phyloP scores from a whole-genome alignment of 1,284 basidiomycete species.

The Microbotryomycetes sp. region DNA sequence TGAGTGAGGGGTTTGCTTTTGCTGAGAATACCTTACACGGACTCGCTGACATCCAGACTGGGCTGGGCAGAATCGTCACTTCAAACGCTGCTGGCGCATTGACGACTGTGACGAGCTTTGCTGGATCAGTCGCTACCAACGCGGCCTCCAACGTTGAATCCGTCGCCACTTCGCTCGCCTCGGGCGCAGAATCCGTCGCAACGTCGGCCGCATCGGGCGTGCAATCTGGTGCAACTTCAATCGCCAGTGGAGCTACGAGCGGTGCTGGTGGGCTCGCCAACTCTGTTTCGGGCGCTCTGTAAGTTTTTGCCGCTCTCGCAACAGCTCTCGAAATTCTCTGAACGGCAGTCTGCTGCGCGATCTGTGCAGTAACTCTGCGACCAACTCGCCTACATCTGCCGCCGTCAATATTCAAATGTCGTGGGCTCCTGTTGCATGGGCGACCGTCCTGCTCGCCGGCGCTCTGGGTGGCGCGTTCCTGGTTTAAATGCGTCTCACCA shows the following conservation, averaged over 20 bases:
- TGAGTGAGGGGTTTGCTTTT: neutral
- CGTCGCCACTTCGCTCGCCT: neutral
- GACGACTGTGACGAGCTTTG: neutral
- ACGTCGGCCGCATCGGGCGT: neutral
- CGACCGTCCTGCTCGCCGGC: neutral
- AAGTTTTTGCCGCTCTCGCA: neutral
- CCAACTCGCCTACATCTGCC: neutral
- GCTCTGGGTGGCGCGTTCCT: conserved; percentile 10
- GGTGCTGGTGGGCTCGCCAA: neutral
- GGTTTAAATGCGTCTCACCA: conserved; percentile 10
- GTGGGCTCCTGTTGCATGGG: neutral
- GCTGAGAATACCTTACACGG: no score
- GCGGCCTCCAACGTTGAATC: conserved; percentile 1
- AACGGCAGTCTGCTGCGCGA: neutral
- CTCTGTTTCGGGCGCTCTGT: neutral
- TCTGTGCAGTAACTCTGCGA: neutral
- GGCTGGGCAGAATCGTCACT: conserved; percentile 6
- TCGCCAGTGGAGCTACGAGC: neutral
- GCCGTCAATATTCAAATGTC: neutral
- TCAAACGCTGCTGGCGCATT: conserved; percentile 5
- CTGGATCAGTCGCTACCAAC: neutral
- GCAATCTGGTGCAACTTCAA: neutral
- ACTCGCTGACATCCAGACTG: no score
- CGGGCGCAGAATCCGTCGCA: neutral
- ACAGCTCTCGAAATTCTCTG: neutral